Percentiles rank a stretch among this genome's conserved stretches.
phyloP scores from a whole-genome alignment of 1,284 basidiomycete genomes.

The Austropuccinia psidii region DNA sequence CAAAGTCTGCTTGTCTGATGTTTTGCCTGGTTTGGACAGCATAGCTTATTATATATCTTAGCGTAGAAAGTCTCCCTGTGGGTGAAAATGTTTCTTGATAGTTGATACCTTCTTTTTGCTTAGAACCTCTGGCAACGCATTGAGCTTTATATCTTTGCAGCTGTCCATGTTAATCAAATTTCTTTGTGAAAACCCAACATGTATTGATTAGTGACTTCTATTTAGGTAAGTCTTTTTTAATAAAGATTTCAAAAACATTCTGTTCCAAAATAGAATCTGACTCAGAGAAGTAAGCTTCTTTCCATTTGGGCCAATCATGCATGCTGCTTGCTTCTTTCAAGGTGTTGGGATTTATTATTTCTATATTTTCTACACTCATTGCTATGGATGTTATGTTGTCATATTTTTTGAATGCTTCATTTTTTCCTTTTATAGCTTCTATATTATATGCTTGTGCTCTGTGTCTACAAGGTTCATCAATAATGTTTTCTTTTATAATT shows the following conservation, averaged over 20 bases:
- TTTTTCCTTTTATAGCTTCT: too few relatives aligned
- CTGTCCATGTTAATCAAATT: background rate
- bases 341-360: background rate
- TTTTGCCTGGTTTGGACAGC: background rate
- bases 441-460: too few relatives aligned
- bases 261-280: slow-evolving; percentile 1
- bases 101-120: slow-evolving; percentile 4
- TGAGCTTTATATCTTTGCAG: background rate
- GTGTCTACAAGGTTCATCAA: too few relatives aligned
- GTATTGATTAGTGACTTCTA: background rate
- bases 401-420: too few relatives aligned
- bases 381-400: too few relatives aligned
- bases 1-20: background rate
- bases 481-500: too few relatives aligned
- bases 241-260: background rate
- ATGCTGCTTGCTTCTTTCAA: background rate
- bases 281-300: background rate
- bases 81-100: background rate
- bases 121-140: slow-evolving; percentile 1
- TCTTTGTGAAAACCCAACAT: background rate
- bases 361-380: too few relatives aligned
- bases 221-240: background rate
- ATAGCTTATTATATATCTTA: background rate
- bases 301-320: background rate
- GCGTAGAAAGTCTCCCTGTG: background rate